Evolutionary conservation across 768 basidiomycete genomes (phyloP).

Genomic region (Tricholoma sp.): DNA sequence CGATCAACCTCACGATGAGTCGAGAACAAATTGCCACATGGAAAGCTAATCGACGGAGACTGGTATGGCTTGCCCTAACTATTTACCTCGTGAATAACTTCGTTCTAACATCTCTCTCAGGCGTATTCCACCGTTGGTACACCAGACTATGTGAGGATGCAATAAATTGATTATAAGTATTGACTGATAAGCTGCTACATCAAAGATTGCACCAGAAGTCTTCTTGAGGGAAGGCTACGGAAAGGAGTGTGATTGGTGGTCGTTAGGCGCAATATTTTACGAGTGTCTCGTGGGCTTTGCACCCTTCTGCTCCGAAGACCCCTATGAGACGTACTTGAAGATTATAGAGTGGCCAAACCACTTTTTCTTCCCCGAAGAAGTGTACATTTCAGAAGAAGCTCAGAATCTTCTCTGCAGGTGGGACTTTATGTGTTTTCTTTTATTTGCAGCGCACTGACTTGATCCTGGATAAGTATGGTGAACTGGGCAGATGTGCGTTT

Average conservation of each 20-base stretch:
- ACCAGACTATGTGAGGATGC: conserved; percentile 54
- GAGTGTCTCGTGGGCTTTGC: conserved; percentile 98
- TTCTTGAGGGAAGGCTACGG: conserved; percentile 97
- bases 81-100: not conserved
- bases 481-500: conserved; percentile 75
- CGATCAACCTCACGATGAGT: conserved; percentile 96
- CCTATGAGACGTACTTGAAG: conserved; percentile 97
- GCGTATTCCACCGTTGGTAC: conserved; percentile 89
- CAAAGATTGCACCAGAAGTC: conserved; percentile 93
- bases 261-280: conserved; percentile 97
- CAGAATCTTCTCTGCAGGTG: conserved; percentile 87
- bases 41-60: conserved; percentile 96
- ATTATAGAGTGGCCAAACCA: conserved; percentile 95
- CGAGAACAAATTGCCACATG: conserved; percentile 97
- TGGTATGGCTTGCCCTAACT: conserved; percentile 43
- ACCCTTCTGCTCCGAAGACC: conserved; percentile 96
- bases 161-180: not conserved
- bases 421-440: conserved; percentile 15
- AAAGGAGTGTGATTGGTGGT: conserved; percentile 99
- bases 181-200: not conserved
- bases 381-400: conserved; percentile 87
- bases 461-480: conserved; percentile 62
- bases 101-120: conserved; percentile 30
- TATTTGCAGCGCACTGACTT: not conserved
- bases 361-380: conserved; percentile 91